A percentile compares a stretch with the other conserved stretches of the same genome.
Evolutionary conservation across 192 early-diverging fungal genomes (phyloP).

Genomic region (Coemansia furcata): DNA sequence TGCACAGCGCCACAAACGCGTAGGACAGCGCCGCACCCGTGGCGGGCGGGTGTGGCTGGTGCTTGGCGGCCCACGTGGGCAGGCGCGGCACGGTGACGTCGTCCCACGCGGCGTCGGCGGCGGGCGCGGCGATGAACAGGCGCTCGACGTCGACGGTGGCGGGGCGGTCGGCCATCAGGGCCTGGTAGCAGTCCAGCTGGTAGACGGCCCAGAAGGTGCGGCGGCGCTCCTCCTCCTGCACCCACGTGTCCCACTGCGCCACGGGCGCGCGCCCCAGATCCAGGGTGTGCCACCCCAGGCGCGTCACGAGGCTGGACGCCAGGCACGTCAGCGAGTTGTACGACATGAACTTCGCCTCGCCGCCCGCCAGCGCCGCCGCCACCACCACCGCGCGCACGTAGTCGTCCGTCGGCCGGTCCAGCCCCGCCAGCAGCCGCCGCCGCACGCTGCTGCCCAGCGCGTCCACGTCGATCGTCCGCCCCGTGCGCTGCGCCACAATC

Average conservation of each 20-base stretch:
- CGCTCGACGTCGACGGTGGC: conserved; percentile 38
- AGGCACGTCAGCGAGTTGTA: conserved; percentile 48
- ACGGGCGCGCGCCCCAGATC: conserved; percentile 29
- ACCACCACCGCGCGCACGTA: conserved; percentile 48
- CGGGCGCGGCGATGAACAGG: conserved; percentile 34
- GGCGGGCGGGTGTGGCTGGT: conserved; percentile 13
- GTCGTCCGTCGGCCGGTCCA: conserved; percentile 42
- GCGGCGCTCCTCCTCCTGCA: conserved; percentile 32
- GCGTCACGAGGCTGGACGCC: conserved; percentile 43
- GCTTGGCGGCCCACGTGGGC: conserved; percentile 37
- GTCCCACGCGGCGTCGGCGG: conserved; percentile 43
- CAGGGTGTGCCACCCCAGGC: conserved; percentile 48
- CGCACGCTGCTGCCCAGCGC: conserved; percentile 24
- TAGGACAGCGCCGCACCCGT: conserved; percentile 37
- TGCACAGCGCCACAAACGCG: conserved; percentile 39
- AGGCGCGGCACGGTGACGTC: conserved; percentile 45
- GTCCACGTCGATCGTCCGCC: conserved; percentile 25
- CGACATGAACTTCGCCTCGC: conserved; percentile 36
- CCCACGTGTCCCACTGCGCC: conserved; percentile 34
- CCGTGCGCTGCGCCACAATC: conserved; percentile 22
- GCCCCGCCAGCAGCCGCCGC: conserved; percentile 31
- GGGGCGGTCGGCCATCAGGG: conserved; percentile 42
- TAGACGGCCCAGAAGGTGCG: conserved; percentile 53
- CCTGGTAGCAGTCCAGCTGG: conserved; percentile 51
- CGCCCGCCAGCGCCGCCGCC: conserved; percentile 31